phyloP scores from a whole-genome alignment of 176 grass and related monocot genomes.

The Aegilops tauschii region DNA sequence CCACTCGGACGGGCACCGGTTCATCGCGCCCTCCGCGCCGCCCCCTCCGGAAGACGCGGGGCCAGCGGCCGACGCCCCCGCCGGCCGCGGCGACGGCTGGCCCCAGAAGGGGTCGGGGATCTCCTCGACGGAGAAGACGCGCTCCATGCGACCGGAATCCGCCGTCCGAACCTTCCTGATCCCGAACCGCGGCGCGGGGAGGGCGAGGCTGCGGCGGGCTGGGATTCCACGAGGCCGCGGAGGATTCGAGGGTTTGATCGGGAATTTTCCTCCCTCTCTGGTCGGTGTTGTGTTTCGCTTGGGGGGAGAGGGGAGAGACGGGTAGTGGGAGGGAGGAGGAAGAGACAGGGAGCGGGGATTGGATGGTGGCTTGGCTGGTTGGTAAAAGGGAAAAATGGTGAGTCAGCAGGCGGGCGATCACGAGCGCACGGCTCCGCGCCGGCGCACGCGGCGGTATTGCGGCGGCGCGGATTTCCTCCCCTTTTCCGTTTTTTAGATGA shows the following conservation, averaged over 20 bases:
- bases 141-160: constrained; percentile 51
- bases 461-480: neutral
- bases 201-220: neutral
- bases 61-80: too few species aligned
- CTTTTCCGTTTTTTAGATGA: neutral
- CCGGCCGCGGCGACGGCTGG: constrained; percentile 7
- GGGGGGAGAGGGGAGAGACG: neutral
- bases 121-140: constrained; percentile 87
- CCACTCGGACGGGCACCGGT: constrained; percentile 82
- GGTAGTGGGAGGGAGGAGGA: neutral
- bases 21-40: constrained; percentile 36
- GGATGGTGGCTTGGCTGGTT: neutral
- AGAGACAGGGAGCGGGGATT: neutral
- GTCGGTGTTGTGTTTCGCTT: neutral
- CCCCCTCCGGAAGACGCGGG: neutral
- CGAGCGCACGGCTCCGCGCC: neutral
- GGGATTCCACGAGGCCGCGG: neutral
- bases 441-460: constrained; percentile 3
- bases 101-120: constrained; percentile 68
- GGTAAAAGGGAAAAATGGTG: neutral
- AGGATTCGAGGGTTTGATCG: constrained; percentile 35
- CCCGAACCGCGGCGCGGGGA: neutral
- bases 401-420: neutral
- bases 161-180: neutral
- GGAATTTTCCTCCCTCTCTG: neutral